Percentiles rank a stretch among this genome's conserved stretches.
Conservation (phyloP, 495 filamentous ascomycete species). For the Aspergillus baeticus region DNA sequence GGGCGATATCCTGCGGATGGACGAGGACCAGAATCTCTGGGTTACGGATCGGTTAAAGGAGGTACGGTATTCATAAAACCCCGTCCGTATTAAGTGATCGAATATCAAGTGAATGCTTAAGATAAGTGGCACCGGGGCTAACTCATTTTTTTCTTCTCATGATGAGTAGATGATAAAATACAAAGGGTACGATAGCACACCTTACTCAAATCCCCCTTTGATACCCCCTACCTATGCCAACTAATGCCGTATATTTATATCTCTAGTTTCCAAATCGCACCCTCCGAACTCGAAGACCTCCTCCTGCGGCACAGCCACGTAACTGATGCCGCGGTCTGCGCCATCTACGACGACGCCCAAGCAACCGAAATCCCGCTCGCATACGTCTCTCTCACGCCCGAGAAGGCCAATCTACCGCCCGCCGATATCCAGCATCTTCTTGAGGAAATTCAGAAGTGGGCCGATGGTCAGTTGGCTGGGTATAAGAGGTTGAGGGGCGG, state of each 20-base stretch:
- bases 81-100: not conserved
- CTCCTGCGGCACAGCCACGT: slow-evolving; percentile 65
- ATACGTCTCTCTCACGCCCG: slow-evolving; percentile 53
- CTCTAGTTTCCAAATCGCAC: slow-evolving; percentile 75
- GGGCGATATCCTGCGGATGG: slow-evolving; percentile 7
- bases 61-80: not conserved
- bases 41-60: slow-evolving; percentile 7
- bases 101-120: no score
- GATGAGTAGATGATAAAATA: slow-evolving; percentile 50
- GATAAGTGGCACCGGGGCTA: no score
- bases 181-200: slow-evolving; percentile 34
- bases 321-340: slow-evolving; percentile 70
- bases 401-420: slow-evolving; percentile 32
- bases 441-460: slow-evolving; percentile 22
- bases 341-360: slow-evolving; percentile 58
- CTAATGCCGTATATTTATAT: not conserved
- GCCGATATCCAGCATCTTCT: slow-evolving; percentile 32
- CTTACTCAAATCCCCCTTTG: no score
- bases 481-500: slow-evolving; percentile 25
- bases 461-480: slow-evolving; percentile 15
- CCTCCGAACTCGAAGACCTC: slow-evolving; percentile 73
- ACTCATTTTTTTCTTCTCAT: no score
- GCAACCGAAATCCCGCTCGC: slow-evolving; percentile 75
- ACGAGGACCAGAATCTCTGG: slow-evolving; percentile 5
- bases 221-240: not conserved